These are phyloP conservation scores for Draba incana DNA, from an alignment of 345 rosid species.

Conservation along the genomic window DNA sequence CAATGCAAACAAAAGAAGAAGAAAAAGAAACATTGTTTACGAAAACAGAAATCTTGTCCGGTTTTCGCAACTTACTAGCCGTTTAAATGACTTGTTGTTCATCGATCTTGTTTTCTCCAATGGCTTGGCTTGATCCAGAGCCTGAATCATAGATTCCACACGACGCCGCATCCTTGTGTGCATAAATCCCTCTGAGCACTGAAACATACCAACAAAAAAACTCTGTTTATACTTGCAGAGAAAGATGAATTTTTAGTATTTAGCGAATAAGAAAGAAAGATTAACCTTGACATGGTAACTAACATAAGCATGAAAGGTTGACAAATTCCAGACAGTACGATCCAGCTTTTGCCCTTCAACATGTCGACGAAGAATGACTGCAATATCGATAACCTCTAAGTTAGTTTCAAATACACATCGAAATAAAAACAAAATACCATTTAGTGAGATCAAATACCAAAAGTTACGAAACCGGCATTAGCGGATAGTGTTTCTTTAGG, in stretches of 20 bases:
- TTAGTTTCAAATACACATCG: no score
- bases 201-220: neutral
- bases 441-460: slow-evolving; percentile 58
- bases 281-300: slow-evolving; percentile 93
- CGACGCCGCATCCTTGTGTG: slow-evolving; percentile 95
- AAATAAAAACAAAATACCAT: neutral
- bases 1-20: neutral
- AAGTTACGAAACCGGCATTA: slow-evolving; percentile 96
- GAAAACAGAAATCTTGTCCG: neutral
- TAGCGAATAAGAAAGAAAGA: slow-evolving; percentile 30
- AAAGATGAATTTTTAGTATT: slow-evolving; percentile 5
- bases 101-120: slow-evolving; percentile 50
- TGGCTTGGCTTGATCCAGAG: slow-evolving; percentile 70
- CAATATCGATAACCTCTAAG: no score
- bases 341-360: slow-evolving; percentile 90
- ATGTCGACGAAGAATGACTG: slow-evolving; percentile 88
- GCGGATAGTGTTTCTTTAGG: slow-evolving; percentile 75
- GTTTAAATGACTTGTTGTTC: slow-evolving; percentile 62
- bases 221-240: neutral
- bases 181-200: slow-evolving; percentile 98
- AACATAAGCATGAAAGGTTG: slow-evolving; percentile 94
- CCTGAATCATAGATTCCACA: slow-evolving; percentile 89
- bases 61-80: slow-evolving; percentile 52
- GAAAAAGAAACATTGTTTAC: no score
- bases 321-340: slow-evolving; percentile 85